A percentile compares a stretch with the other conserved stretches of the same genome.
phyloP scores from a whole-genome alignment of 768 basidiomycete species.

The Mycena vitilis region DNA sequence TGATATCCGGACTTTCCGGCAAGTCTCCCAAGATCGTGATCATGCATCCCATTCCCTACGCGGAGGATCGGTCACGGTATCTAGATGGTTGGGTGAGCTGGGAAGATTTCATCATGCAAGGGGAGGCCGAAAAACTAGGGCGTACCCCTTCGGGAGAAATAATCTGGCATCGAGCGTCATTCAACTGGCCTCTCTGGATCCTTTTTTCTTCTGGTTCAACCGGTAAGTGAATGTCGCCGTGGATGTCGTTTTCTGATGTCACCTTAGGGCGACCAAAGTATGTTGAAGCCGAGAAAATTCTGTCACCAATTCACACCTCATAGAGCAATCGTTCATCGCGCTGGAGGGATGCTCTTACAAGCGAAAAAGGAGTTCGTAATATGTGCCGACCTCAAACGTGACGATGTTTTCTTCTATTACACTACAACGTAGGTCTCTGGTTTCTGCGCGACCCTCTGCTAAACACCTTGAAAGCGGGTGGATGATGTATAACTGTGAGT shows the following conservation, averaged over 20 bases:
- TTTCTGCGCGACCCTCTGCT: constrained; percentile 10
- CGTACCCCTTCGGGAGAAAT: constrained; percentile 68
- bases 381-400: constrained; percentile 71
- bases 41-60: constrained; percentile 58
- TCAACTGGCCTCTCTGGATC: constrained; percentile 88
- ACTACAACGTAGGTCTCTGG: constrained; percentile 73
- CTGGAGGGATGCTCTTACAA: constrained; percentile 83
- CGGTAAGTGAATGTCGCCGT: constrained; percentile 51
- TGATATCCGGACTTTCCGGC: constrained; percentile 63
- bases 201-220: constrained; percentile 89
- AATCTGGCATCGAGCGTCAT: constrained; percentile 68
- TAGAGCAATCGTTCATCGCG: constrained; percentile 83
- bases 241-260: background rate
- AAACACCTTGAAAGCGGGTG: constrained; percentile 65
- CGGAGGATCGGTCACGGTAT: constrained; percentile 53
- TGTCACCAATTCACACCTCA: constrained; percentile 21
- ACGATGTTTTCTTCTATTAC: constrained; percentile 86
- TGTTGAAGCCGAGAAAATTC: constrained; percentile 38
- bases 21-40: constrained; percentile 66
- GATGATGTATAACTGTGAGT: constrained; percentile 88
- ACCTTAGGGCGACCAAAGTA: constrained; percentile 64
- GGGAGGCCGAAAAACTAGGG: constrained; percentile 58
- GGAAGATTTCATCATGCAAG: constrained; percentile 64
- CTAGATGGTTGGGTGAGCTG: constrained; percentile 63
- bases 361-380: constrained; percentile 77